A percentile compares a stretch with the other conserved stretches of the same genome.
phyloP scores from a whole-genome alignment of 2,329 filamentous ascomycete species.

The Hypomyces perniciosus region DNA sequence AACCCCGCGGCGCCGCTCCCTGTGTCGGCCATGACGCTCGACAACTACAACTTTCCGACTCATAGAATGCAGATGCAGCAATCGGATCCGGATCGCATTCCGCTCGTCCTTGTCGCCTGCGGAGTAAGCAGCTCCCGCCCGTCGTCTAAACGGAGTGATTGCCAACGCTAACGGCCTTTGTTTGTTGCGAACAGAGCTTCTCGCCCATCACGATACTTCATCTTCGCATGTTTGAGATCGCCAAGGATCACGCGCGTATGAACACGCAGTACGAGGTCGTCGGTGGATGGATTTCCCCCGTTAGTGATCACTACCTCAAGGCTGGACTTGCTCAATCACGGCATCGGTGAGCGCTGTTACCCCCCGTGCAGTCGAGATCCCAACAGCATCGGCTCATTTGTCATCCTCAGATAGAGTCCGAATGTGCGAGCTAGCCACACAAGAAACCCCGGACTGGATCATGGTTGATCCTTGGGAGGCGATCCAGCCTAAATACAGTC shows the following conservation, averaged over 20 bases:
- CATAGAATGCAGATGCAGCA: too few relatives aligned
- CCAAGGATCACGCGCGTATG: constrained; percentile 65
- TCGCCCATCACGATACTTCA: constrained; percentile 72
- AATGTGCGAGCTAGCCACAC: constrained; percentile 81
- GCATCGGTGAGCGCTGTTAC: constrained; percentile 17
- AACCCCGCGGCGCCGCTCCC: too few relatives aligned
- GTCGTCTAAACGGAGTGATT: neutral
- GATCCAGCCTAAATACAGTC: constrained; percentile 72
- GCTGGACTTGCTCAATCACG: constrained; percentile 32
- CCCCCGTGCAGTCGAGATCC: too few relatives aligned
- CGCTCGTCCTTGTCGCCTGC: constrained; percentile 63
- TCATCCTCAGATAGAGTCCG: constrained; percentile 28
- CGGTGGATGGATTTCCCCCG: constrained; percentile 54
- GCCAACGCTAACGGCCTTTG: too few relatives aligned
- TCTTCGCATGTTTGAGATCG: constrained; percentile 84
- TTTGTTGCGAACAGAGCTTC: too few relatives aligned
- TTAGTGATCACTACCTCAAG: constrained; percentile 33
- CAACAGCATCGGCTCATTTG: too few relatives aligned
- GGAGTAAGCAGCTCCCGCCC: constrained; percentile 31
- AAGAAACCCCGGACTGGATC: constrained; percentile 65
- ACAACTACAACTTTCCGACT: too few relatives aligned
- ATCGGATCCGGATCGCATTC: constrained; percentile 43
- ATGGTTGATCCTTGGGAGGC: constrained; percentile 90
- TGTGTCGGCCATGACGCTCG: too few relatives aligned
- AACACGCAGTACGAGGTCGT: constrained; percentile 64